Base-by-base conservation (phyloP, 106 monocot genomes). In the Vanilla planifolia region DNA sequence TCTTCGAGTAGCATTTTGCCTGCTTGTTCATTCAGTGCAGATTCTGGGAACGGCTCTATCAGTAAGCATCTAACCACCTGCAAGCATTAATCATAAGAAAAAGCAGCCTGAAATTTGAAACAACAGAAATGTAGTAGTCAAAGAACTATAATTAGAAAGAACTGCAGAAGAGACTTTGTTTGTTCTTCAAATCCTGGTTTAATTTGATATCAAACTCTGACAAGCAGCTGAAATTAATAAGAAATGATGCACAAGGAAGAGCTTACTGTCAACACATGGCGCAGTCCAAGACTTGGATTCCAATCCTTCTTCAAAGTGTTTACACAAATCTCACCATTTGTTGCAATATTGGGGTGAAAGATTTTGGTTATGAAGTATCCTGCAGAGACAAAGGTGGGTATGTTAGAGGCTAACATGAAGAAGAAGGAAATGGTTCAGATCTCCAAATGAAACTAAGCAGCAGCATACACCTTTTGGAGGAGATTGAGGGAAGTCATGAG, bases 231-330 rank as follows among this genome's bases (percentile, higher is more conserved):
- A 36, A 14, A 16, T 15, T 19, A 29, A n/a, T 21, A 26, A 32
- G 13, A 8, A 27, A 53, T 28, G 3, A 28, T 15, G 3, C 8
- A 34, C 33, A 16, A 39, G 28, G 65, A 9, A 43, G 20, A 68
- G 55, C 85, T 81, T 76, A 93, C 93, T 63, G 82, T 57, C 45
- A 93, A 59, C 53, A 93, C 78, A 78, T 93, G 93, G 11, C 85
- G 61, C 43, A 93, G 75, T 27, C 95, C 95, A 51, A 87, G 84
- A 34, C 55, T 85, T 44, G 95, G 95, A 73, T 91, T 96, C 95
- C 95, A 96, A 63, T 96, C 95, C 67, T 83, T 96, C 46, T 96
- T 96, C 68, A 96, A 65, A 3, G 87, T 96, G 74, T 96, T 91
- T 29, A 90, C 90, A 67, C 95, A 96, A 59, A 96, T 96, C 60